These are phyloP conservation scores for Entoloma clypeatum DNA, from an alignment of 1,284 basidiomycete genomes.

Conservation along the genomic window DNA sequence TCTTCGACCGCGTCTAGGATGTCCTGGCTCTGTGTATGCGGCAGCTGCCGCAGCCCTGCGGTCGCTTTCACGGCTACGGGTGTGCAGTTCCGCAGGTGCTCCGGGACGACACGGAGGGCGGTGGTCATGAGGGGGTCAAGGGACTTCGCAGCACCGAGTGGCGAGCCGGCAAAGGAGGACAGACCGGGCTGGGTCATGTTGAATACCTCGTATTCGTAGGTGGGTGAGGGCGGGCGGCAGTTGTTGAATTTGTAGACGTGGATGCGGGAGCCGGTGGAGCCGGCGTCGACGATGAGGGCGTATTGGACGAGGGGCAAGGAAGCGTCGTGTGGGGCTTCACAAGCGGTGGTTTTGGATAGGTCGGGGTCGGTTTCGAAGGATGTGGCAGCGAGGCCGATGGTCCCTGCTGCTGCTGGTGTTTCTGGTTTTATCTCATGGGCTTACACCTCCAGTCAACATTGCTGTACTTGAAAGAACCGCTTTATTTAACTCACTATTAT, in stretches of 20 bases:
- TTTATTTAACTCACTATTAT: too few relatives aligned
- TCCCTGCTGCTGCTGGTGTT: conserved; percentile 12
- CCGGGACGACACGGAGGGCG: conserved; percentile 77
- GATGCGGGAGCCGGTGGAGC: conserved; percentile 94
- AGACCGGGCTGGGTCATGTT: conserved; percentile 81
- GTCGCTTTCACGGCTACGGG: conserved; percentile 95
- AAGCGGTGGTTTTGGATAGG: conserved; percentile 62
- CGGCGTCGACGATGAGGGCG: conserved; percentile 97
- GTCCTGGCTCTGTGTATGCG: conserved; percentile 59
- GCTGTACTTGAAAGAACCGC: conserved; percentile 7
- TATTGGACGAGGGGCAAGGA: conserved; percentile 74
- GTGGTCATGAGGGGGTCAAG: conserved; percentile 81
- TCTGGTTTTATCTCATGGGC: conserved; percentile 12
- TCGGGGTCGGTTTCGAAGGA: conserved; percentile 65
- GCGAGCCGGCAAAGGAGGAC: conserved; percentile 59
- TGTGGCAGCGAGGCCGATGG: conserved; percentile 26
- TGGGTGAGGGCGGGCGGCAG: conserved; percentile 73
- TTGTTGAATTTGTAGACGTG: conserved; percentile 99
- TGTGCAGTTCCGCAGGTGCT: conserved; percentile 66
- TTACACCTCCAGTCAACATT: conserved; percentile 9
- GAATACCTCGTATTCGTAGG: conserved; percentile 94
- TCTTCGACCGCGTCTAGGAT: conserved; percentile 78
- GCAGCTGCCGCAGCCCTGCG: conserved; percentile 83
- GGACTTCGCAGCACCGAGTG: conserved; percentile 71
- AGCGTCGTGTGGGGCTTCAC: conserved; percentile 51